Conservation (phyloP, 2,329 filamentous ascomycete species). For the Dactylellina parvicollis region DNA sequence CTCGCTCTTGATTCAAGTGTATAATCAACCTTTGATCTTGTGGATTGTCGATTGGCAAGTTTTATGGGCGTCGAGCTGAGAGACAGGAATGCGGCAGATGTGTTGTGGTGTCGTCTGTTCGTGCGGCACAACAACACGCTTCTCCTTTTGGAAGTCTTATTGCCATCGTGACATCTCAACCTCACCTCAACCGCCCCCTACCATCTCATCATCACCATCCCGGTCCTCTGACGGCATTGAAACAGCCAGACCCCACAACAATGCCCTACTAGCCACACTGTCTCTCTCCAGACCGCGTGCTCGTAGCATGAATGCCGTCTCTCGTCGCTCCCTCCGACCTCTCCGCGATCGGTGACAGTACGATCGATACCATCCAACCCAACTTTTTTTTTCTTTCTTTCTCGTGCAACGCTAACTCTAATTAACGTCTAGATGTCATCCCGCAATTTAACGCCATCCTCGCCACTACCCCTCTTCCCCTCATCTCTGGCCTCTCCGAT, state of each 20-base stretch:
- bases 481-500: slow-evolving; percentile 33
- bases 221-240: slow-evolving; percentile 1
- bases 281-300: neutral
- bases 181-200: slow-evolving; percentile 1
- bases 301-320: slow-evolving; percentile 51
- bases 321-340: slow-evolving; percentile 36
- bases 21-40: too few relatives aligned
- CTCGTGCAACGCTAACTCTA: slow-evolving; percentile 11
- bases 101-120: slow-evolving; percentile 27
- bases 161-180: slow-evolving; percentile 4
- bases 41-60: neutral
- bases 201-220: slow-evolving; percentile 1
- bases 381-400: too few relatives aligned
- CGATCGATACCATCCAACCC: neutral
- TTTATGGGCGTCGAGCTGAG: neutral
- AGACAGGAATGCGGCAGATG: slow-evolving; percentile 11
- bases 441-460: slow-evolving; percentile 49
- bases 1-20: too few relatives aligned
- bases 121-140: slow-evolving; percentile 17
- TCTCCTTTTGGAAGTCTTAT: slow-evolving; percentile 1
- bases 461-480: slow-evolving; percentile 34
- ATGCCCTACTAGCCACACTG: neutral
- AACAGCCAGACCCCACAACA: slow-evolving; percentile 9
- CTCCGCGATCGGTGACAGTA: slow-evolving; percentile 48
- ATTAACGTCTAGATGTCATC: slow-evolving; percentile 47